These are phyloP conservation scores for Discostella pseudostelligera DNA, from an alignment of 108 stramenopile genomes.

Conservation along the genomic window DNA sequence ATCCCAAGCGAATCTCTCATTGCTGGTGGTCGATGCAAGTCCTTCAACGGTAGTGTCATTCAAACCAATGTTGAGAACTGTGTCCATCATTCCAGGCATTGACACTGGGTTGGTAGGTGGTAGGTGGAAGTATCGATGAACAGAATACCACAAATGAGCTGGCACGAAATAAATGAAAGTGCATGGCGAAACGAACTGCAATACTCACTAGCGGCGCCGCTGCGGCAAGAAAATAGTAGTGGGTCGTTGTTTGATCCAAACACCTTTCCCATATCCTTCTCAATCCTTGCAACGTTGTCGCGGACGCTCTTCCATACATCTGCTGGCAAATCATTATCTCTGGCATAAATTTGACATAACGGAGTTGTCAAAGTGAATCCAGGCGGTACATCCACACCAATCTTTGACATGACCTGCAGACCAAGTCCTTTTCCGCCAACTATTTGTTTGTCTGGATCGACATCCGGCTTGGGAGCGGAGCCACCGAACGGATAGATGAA, in stretches of 20 bases:
- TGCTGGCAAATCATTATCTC: constrained; percentile 37
- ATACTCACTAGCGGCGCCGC: constrained; percentile 58
- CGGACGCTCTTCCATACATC: constrained; percentile 42
- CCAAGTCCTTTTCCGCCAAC: constrained; percentile 52
- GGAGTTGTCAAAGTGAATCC: constrained; percentile 45
- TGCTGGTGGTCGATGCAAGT: constrained; percentile 67
- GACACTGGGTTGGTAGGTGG: constrained; percentile 30
- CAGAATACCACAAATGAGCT: neutral
- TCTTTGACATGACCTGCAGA: constrained; percentile 43
- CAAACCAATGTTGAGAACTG: constrained; percentile 82
- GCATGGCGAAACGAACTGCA: neutral
- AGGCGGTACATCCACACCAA: constrained; percentile 51
- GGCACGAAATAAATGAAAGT: neutral
- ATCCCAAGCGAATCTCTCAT: constrained; percentile 81
- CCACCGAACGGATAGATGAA: constrained; percentile 53
- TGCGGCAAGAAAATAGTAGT: constrained; percentile 63
- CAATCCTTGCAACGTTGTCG: constrained; percentile 52
- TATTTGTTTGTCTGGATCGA: constrained; percentile 40
- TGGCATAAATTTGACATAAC: constrained; percentile 38
- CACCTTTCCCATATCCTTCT: constrained; percentile 57
- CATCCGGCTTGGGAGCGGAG: constrained; percentile 37
- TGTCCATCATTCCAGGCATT: constrained; percentile 82
- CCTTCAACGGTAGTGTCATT: constrained; percentile 77
- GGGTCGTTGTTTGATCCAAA: constrained; percentile 67
- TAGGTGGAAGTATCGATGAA: neutral